A percentile compares a stretch with the other conserved stretches of the same genome.
Conservation (phyloP, 192 early-diverging fungal species). For the Rhizophagus sp. region DNA sequence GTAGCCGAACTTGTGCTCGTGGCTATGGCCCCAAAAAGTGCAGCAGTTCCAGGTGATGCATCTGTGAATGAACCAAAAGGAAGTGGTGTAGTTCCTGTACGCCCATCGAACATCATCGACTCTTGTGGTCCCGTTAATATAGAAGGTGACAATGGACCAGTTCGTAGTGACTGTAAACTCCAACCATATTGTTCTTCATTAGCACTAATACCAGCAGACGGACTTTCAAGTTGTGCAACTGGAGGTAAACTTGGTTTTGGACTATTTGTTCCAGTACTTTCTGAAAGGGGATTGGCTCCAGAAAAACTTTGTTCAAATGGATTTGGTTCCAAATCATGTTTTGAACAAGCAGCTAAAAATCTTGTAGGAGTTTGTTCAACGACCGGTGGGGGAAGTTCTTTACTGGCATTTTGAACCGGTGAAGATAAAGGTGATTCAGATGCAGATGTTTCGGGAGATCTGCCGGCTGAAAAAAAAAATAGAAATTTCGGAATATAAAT, state of each 20-base stretch:
- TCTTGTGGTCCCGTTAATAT: conserved; percentile 71
- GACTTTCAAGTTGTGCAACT: conserved; percentile 61
- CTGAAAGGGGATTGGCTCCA: conserved; percentile 19
- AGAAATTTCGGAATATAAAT: conserved; percentile 12
- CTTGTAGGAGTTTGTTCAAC: conserved; percentile 27
- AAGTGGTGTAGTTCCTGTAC: conserved; percentile 29
- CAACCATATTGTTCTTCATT: conserved; percentile 46
- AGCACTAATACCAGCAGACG: conserved; percentile 44
- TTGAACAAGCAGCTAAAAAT: conserved; percentile 43
- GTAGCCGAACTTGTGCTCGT: conserved; percentile 2
- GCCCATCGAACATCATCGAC: conserved; percentile 34
- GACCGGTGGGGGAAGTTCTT: neutral
- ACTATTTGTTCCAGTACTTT: conserved; percentile 35
- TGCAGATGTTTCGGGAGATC: neutral
- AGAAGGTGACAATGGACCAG: conserved; percentile 74
- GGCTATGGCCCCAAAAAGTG: conserved; percentile 22
- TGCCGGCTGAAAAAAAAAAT: neutral
- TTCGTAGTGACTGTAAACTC: conserved; percentile 64
- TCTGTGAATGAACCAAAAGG: conserved; percentile 28
- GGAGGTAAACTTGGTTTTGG: conserved; percentile 71
- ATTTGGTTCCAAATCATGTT: conserved; percentile 84
- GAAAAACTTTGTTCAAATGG: conserved; percentile 86
- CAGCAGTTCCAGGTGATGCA: conserved; percentile 28
- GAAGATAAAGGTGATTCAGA: neutral
- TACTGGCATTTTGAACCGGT: neutral